Base-by-base conservation (phyloP, 2,329 filamentous ascomycete species). In the Colletotrichum sp. region DNA sequence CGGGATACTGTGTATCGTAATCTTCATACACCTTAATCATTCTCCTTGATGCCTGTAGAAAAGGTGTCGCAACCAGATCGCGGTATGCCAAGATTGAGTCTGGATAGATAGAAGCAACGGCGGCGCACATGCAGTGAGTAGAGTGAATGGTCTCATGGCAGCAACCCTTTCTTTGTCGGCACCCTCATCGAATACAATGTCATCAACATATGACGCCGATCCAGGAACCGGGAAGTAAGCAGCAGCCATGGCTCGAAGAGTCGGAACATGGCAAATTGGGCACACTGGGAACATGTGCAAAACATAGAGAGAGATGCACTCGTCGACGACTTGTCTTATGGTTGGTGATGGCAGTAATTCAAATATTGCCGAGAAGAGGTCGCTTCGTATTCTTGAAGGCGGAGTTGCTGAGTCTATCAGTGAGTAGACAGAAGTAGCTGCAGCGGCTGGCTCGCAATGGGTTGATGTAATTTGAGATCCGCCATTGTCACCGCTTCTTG, bases 121-220 rank as follows among this genome's bases (percentile, higher is more conserved):
- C 84, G 2, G 86, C 86, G 39, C 86, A 87, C 6, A 82, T 15
- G 86, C 86, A 2, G 86, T 87, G 67, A 87, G 83, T 13, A 87
- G 77, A 1, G 85, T 85, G 66, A 87, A 52, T 16, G 57, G 48
- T 25, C 68, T 70, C 34, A 44, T 69, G 5, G 55, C 22, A 8
- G 52, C 52, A 7, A 68, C 44, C 25, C 44, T 68, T 9, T 68
- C 65, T 25, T 68, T 52, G 7, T 66, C 65, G 16, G 39, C 8
- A 2, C 39, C 65, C 1, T 13, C 13, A 19, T 68, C 65, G n/a
- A 55, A 57, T 11, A 19, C 28, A 13, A 25, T n/a, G 15, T 55
- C 65, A 27, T n/a, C 32, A n/a, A 36, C 8, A 27, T 55, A 9
- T 25, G 28, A 61, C 19, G n/a, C 30, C 19, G 57, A 68, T 8